Evolutionary conservation across 163 green algal genomes (phyloP).

Genomic region (Trebouxia gelatinosa): DNA sequence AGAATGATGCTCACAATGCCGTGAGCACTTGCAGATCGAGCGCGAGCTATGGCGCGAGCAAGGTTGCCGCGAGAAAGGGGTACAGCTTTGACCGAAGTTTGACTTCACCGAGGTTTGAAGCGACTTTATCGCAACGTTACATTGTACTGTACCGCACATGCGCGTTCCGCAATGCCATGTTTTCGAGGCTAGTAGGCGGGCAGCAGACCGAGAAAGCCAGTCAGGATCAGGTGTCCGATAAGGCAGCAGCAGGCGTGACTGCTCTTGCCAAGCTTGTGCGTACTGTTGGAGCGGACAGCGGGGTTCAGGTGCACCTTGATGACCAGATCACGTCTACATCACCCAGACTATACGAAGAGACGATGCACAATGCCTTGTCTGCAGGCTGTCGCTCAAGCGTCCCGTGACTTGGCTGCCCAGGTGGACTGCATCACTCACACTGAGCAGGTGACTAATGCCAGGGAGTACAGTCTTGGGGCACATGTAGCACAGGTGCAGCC

Average conservation of each 20-base stretch:
- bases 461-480: no score
- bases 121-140: not conserved
- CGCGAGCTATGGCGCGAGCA: not conserved
- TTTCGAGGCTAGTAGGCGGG: not conserved
- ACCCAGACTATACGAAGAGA: no score
- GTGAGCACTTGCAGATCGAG: not conserved
- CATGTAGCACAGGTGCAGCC: no score
- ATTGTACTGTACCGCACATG: not conserved
- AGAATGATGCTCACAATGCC: not conserved
- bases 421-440: not conserved
- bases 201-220: conserved; percentile 2
- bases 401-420: not conserved
- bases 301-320: not conserved
- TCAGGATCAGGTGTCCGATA: conserved; percentile 12
- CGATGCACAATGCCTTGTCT: not conserved
- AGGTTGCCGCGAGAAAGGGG: no score
- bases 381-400: conserved; percentile 4
- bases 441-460: conserved; percentile 9
- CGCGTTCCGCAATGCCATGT: not conserved
- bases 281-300: not conserved
- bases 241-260: conserved; percentile 3
- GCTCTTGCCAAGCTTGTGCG: conserved; percentile 1
- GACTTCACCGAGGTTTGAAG: no score
- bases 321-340: no score
- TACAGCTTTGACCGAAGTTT: no score